These are phyloP conservation scores for Linanthus parryae DNA, from an alignment of 148 eudicot genomes.

Conservation along the genomic window DNA sequence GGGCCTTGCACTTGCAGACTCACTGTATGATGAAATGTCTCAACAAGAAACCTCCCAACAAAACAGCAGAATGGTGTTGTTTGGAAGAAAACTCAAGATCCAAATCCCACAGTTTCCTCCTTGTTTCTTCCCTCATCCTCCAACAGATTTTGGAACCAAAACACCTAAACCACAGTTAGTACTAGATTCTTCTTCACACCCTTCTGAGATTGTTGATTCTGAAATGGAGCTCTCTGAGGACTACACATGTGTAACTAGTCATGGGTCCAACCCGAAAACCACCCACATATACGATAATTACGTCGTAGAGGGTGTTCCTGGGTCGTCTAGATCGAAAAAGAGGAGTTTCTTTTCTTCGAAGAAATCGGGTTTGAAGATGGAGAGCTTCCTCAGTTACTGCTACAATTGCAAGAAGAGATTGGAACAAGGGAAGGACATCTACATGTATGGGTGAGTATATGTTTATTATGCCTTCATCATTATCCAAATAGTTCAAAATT, in stretches of 20 bases:
- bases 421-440: too few relatives aligned
- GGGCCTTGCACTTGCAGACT: constrained; percentile 49
- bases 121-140: constrained; percentile 19
- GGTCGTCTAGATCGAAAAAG: neutral
- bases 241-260: neutral
- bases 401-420: too few relatives aligned
- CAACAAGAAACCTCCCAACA: constrained; percentile 14
- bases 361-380: neutral
- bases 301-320: neutral
- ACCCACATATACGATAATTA: neutral
- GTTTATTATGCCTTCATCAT: too few relatives aligned
- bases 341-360: neutral
- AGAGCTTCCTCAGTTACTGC: too few relatives aligned
- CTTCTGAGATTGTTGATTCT: too few relatives aligned
- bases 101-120: constrained; percentile 38
- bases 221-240: neutral
- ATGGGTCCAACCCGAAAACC: neutral
- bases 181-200: too few relatives aligned
- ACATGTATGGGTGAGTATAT: too few relatives aligned
- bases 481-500: neutral
- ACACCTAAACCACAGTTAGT: too few relatives aligned
- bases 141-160: constrained; percentile 48
- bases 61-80: constrained; percentile 25
- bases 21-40: too few relatives aligned
- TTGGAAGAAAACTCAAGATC: constrained; percentile 49